Conservation (phyloP, 1,284 basidiomycete genomes). For the Sporisorium iseilematis-ciliati region DNA sequence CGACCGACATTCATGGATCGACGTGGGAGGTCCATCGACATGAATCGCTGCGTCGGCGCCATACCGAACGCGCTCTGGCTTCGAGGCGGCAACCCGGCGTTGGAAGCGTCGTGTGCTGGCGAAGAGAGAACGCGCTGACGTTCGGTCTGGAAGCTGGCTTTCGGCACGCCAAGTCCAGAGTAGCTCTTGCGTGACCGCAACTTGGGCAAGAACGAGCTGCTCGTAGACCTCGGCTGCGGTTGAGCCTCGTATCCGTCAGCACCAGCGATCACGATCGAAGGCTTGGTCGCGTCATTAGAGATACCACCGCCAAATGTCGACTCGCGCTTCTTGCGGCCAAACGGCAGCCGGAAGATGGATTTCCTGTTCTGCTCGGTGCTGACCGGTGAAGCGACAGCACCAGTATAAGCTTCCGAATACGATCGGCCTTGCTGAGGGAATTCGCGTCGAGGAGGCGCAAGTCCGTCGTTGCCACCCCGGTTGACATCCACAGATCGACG, state of each 20-base stretch:
- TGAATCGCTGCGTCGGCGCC: constrained; percentile 41
- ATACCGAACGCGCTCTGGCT: constrained; percentile 57
- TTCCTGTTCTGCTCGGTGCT: constrained; percentile 21
- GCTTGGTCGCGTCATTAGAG: constrained; percentile 5
- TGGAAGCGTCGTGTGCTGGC: constrained; percentile 17
- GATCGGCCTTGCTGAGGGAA: constrained; percentile 25
- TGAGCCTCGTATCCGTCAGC: neutral
- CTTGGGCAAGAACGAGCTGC: constrained; percentile 25
- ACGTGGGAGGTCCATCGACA: constrained; percentile 43
- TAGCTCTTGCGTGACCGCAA: constrained; percentile 38
- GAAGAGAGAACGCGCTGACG: constrained; percentile 47
- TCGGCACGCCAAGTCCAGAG: constrained; percentile 32
- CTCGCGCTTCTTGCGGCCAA: constrained; percentile 52
- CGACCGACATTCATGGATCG: constrained; percentile 38
- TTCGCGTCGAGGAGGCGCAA: constrained; percentile 12
- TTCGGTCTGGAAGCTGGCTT: constrained; percentile 36
- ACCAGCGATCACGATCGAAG: constrained; percentile 24
- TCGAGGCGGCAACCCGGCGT: constrained; percentile 26
- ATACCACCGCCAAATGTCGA: constrained; percentile 25
- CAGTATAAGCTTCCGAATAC: constrained; percentile 14
- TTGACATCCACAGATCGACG: constrained; percentile 32
- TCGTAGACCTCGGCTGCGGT: constrained; percentile 2
- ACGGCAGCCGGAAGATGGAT: constrained; percentile 33
- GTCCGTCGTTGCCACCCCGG: constrained; percentile 2
- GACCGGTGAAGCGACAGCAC: constrained; percentile 4